Conservation (phyloP, 2,329 filamentous ascomycete genomes). For the Hypoxylon sp. region DNA sequence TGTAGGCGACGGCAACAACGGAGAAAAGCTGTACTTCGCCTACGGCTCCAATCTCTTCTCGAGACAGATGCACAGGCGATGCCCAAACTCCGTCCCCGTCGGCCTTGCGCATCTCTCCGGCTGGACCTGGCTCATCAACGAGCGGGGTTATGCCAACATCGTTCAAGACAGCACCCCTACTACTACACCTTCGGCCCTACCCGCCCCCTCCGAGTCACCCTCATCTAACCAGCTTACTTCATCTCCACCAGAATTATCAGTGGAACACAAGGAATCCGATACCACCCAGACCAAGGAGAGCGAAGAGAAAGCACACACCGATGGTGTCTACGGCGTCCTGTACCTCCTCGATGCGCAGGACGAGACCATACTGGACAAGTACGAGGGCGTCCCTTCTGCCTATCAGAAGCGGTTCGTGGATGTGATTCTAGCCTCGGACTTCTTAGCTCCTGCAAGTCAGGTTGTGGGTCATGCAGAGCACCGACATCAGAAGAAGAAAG, state of each 20-base stretch:
- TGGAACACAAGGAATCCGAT: not conserved
- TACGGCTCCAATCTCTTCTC: conserved; percentile 76
- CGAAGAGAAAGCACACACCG: conserved; percentile 27
- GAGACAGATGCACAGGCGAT: conserved; percentile 70
- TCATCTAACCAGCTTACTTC: not conserved
- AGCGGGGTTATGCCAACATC: conserved; percentile 74
- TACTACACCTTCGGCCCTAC: not conserved
- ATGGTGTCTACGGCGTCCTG: conserved; percentile 65
- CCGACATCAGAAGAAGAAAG: conserved; percentile 8
- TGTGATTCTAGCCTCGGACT: conserved; percentile 39
- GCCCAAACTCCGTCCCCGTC: conserved; percentile 63
- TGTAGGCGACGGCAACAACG: not conserved
- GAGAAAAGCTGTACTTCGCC: conserved; percentile 67
- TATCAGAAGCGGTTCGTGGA: conserved; percentile 64
- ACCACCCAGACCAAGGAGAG: conserved; percentile 29
- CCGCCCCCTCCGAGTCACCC: not conserved
- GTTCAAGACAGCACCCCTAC: conserved; percentile 45
- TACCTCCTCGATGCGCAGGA: conserved; percentile 62
- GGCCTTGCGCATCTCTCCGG: conserved; percentile 64
- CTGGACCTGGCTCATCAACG: conserved; percentile 73
- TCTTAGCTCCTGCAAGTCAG: too few species aligned
- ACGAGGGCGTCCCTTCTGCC: conserved; percentile 69
- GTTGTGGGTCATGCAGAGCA: not conserved
- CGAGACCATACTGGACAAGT: conserved; percentile 60
- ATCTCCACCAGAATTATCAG: not conserved